A percentile compares a stretch with the other conserved stretches of the same genome.
phyloP scores from a whole-genome alignment of 2,329 filamentous ascomycete genomes.

The Monosporascus sp. region DNA sequence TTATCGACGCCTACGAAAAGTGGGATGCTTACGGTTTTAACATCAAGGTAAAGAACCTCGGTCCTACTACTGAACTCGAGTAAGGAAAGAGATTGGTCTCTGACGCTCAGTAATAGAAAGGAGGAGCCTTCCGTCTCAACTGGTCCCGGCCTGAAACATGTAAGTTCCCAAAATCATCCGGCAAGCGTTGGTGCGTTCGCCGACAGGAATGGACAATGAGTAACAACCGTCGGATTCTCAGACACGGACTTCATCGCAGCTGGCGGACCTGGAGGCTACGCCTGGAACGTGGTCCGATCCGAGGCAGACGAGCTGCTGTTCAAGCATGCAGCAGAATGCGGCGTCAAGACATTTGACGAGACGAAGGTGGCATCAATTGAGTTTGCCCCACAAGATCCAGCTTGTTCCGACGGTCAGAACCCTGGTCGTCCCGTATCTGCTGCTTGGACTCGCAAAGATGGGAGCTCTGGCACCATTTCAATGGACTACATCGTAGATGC shows the following conservation, averaged over 20 bases:
- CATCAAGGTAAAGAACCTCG: slow-evolving; percentile 28
- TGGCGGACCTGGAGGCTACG: slow-evolving; percentile 31
- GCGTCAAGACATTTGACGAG: slow-evolving; percentile 37
- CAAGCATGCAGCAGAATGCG: slow-evolving; percentile 33
- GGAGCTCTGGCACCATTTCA: slow-evolving; percentile 32
- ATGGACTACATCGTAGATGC: slow-evolving; percentile 48
- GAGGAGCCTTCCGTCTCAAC: slow-evolving; percentile 36
- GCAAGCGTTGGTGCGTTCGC: too few relatives aligned
- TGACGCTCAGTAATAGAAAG: slow-evolving; percentile 20
- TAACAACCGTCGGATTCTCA: slow-evolving; percentile 5
- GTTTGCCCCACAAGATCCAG: slow-evolving; percentile 16
- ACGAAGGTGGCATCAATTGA: slow-evolving; percentile 31
- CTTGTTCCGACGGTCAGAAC: too few relatives aligned
- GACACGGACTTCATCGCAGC: slow-evolving; percentile 39
- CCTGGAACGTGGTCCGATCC: slow-evolving; percentile 44
- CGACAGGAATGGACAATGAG: too few relatives aligned
- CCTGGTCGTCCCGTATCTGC: slow-evolving; percentile 26
- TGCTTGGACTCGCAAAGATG: slow-evolving; percentile 29
- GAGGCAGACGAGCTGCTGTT: slow-evolving; percentile 42
- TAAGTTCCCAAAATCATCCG: slow-evolving; percentile 14
- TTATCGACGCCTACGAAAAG: slow-evolving; percentile 33
- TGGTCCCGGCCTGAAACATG: slow-evolving; percentile 25
- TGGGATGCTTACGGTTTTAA: slow-evolving; percentile 37
- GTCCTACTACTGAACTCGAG: not conserved
- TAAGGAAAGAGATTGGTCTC: not conserved